Conservation (phyloP, 148 eudicot genomes). For the Rheum nobile region DNA sequence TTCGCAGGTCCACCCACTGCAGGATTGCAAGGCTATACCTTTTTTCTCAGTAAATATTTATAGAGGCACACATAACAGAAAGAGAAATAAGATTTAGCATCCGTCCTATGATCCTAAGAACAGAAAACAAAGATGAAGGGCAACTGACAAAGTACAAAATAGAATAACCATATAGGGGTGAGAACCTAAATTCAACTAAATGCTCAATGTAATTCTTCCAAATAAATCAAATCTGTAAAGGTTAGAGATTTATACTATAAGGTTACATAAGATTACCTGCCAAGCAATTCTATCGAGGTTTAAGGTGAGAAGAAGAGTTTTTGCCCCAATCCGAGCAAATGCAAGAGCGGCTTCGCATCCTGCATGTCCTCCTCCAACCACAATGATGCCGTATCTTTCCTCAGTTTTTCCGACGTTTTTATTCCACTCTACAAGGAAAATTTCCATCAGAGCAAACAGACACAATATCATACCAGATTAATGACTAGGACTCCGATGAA, state of each 20-base stretch:
- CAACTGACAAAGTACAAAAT: neutral
- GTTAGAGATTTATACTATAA: neutral
- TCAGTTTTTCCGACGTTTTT: conserved; percentile 28
- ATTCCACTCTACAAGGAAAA: conserved; percentile 22
- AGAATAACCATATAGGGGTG: neutral
- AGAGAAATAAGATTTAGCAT: neutral
- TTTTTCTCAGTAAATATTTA: conserved; percentile 9
- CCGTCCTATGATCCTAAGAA: neutral
- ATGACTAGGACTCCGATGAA: neutral
- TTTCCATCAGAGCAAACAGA: neutral
- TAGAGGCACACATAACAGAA: conserved; percentile 2
- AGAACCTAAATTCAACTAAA: neutral
- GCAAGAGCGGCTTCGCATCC: conserved; percentile 99
- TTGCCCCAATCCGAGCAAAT: conserved; percentile 87
- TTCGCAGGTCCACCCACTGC: conserved; percentile 99
- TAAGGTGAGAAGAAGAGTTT: conserved; percentile 90
- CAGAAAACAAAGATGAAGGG: neutral
- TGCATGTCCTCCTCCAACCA: conserved; percentile 99
- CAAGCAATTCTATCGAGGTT: conserved; percentile 96
- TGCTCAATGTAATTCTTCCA: neutral
- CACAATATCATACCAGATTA: neutral
- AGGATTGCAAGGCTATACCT: conserved; percentile 96
- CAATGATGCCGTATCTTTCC: conserved; percentile 80
- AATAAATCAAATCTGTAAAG: neutral
- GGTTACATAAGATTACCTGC: conserved; percentile 46